These are phyloP conservation scores for Chlorella ohadii DNA, from an alignment of 139 green algal species.

Conservation along the genomic window DNA sequence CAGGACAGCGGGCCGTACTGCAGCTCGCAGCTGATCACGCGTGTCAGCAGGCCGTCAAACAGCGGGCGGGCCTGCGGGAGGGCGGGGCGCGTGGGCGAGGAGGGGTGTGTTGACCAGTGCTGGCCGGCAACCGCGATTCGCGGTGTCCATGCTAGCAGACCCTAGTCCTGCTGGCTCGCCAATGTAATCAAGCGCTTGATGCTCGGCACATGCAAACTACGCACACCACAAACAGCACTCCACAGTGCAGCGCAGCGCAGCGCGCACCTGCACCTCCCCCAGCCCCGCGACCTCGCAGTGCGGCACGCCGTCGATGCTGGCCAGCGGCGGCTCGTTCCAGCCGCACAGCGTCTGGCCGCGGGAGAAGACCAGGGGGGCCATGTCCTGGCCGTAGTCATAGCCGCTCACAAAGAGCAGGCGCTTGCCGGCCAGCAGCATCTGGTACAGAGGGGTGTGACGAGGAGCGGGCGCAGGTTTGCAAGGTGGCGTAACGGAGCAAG, in stretches of 20 bases:
- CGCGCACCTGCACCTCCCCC: neutral
- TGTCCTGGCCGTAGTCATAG: slow-evolving; percentile 64
- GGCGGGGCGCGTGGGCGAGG: neutral
- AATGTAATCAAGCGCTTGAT: too few relatives aligned
- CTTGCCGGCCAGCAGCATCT: slow-evolving; percentile 55
- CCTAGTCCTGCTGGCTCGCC: too few relatives aligned
- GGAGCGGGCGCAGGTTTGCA: neutral
- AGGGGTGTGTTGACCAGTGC: neutral
- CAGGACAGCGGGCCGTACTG: slow-evolving; percentile 77
- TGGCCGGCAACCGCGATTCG: too few relatives aligned
- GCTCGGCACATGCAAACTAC: too few relatives aligned
- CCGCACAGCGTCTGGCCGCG: slow-evolving; percentile 52
- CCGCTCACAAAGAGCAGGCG: slow-evolving; percentile 61
- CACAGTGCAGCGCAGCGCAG: too few relatives aligned
- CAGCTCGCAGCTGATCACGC: slow-evolving; percentile 71
- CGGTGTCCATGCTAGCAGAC: too few relatives aligned
- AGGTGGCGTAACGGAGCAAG: too few relatives aligned
- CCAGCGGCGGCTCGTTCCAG: slow-evolving; percentile 62
- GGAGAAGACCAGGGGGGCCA: slow-evolving; percentile 57
- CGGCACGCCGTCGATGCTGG: slow-evolving; percentile 36
- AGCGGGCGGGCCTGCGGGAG: slow-evolving; percentile 10
- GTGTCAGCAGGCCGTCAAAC: slow-evolving; percentile 46
- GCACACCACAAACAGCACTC: too few relatives aligned
- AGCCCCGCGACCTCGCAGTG: slow-evolving; percentile 24
- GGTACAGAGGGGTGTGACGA: slow-evolving; percentile 45